Conservation (phyloP, 1,139 yeast genomes). For the Yamadazyma friedrichii region DNA sequence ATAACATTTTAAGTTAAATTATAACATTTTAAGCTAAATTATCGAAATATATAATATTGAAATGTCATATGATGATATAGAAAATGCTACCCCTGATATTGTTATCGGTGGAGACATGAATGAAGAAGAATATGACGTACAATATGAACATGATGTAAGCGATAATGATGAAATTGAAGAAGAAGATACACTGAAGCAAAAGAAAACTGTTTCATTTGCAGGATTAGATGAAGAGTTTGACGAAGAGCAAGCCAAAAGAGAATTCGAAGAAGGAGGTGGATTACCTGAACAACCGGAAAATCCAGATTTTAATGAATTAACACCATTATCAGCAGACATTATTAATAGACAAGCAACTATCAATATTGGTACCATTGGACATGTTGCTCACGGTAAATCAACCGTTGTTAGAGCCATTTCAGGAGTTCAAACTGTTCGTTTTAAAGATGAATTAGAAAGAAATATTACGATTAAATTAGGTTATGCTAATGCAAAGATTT, state of each 20-base stretch:
- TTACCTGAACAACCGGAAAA: conserved; percentile 92
- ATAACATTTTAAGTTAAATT: not conserved
- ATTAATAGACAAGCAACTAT: conserved; percentile 99
- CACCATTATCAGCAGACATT: conserved; percentile 90
- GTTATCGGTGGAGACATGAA: conserved; percentile 71
- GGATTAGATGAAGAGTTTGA: conserved; percentile 64
- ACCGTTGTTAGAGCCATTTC: conserved; percentile 99
- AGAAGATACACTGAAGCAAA: conserved; percentile 31
- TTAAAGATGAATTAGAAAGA: conserved; percentile 98
- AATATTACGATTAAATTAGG: conserved; percentile 98
- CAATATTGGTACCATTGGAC: conserved; percentile 98
- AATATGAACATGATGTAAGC: conserved; percentile 45
- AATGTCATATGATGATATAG: conserved; percentile 67
- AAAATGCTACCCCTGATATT: conserved; percentile 81
- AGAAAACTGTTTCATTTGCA: conserved; percentile 84
- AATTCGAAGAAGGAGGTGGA: conserved; percentile 98
- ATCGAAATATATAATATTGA: too few relatives aligned
- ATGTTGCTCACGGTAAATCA: conserved; percentile 98
- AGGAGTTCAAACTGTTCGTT: conserved; percentile 98
- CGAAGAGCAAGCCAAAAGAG: conserved; percentile 66
- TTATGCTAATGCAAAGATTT: conserved; percentile 97
- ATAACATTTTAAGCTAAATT: not conserved
- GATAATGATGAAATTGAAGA: conserved; percentile 48
- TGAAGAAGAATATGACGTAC: conserved; percentile 35
- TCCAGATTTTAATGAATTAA: conserved; percentile 75